phyloP scores from a whole-genome alignment of 2,329 filamentous ascomycete species.

The Fonsecaea nubica region DNA sequence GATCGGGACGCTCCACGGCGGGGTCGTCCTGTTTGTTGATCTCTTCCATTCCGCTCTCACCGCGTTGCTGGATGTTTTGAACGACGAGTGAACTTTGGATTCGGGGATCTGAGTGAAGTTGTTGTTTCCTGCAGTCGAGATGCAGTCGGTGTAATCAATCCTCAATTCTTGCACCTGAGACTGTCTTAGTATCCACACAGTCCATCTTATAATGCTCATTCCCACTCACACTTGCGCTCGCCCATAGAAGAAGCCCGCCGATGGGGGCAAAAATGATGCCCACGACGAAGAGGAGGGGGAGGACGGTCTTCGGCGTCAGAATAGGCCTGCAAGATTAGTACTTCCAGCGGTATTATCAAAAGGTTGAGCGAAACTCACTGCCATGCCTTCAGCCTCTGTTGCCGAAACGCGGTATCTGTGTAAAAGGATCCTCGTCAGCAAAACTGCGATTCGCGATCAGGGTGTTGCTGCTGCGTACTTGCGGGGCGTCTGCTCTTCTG shows the following conservation, averaged over 20 bases:
- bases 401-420: constrained; percentile 91
- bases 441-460: not conserved
- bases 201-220: not conserved
- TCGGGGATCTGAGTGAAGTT: constrained; percentile 61
- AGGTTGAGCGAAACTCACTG: constrained; percentile 68
- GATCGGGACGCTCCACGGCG: constrained; percentile 41
- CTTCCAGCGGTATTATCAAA: constrained; percentile 26
- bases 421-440: constrained; percentile 31
- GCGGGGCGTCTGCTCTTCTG: constrained; percentile 90
- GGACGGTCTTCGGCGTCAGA: constrained; percentile 89
- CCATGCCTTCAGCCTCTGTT: constrained; percentile 98
- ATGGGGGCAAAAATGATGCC: constrained; percentile 94
- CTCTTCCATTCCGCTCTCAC: constrained; percentile 44
- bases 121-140: constrained; percentile 56
- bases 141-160: constrained; percentile 88
- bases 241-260: constrained; percentile 83
- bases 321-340: constrained; percentile 71
- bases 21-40: constrained; percentile 36
- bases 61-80: constrained; percentile 64
- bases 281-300: constrained; percentile 88
- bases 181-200: not conserved
- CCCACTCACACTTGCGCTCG: constrained; percentile 73
- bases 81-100: constrained; percentile 69
- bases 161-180: constrained; percentile 83
- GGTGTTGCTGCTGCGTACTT: constrained; percentile 62